Base-by-base conservation (phyloP, 1,284 basidiomycete species). In the Moesziomyces antarcticus region DNA sequence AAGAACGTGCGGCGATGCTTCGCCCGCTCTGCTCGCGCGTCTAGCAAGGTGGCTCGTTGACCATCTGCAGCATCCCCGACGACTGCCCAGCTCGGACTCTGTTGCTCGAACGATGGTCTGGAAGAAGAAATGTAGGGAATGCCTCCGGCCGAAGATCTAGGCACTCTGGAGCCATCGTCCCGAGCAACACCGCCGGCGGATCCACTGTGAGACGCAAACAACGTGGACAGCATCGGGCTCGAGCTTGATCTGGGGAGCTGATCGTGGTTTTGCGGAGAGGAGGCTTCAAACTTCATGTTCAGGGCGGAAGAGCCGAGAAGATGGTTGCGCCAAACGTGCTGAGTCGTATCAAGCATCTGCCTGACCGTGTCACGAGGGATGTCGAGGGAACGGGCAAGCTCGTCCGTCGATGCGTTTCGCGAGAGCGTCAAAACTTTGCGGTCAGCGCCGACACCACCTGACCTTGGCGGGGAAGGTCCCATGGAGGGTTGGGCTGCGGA, bases 271-370 rank as follows among this genome's bases (percentile, higher is more conserved):
- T 50, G 27, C 30, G 21, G 35, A 7, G 41, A 10, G 13, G 33
- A 27, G 18, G 37, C 46, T 14, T 50, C 64, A 6, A 9, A 9
- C 16, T 25, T 40, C 7, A 50, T 13, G 20, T 35, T 30, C 4
- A 53, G 14, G 33, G 43, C 58, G 2, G 44, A 27, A 1, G 64
- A 60, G 46, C 54, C 64, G 14, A 57, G 59, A 44, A 58, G 18
- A 44, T 73, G 70, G 33, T 47, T 73, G 4, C 60, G 59, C 70
- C 70, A 73, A 2, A 73, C 64, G 20, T 67, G 64, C 42, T 73
- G 64, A 9, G 70, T 63, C 3, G 70, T 68, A n/a, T 67, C 60
- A 40, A 73, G 56, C 70, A 73, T 73, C 53, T 73, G 70, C 56
- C 56, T 56, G 54, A 68, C 56, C 1, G 70, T 60, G 4, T 73